Evolutionary conservation across 495 filamentous ascomycete species (phyloP), one percentile per base, ranked within the genome.

Genomic region (Filosporella fistucella): DNA sequence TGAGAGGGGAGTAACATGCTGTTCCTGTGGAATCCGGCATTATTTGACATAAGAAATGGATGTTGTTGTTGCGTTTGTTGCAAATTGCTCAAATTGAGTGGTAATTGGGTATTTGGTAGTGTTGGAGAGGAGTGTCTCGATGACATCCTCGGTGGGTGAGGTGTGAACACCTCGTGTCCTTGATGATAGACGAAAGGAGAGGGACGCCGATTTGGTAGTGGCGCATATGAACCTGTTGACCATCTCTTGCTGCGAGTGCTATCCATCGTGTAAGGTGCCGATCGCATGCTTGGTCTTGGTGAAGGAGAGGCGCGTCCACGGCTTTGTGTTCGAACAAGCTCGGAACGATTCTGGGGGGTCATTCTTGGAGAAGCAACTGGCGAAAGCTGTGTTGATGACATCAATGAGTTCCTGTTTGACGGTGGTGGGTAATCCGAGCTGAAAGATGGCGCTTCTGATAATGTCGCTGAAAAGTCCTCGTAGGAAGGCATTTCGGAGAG

Each of bases 221-320:
- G 64, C 18, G 69, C 74, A 58, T 73, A 83, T 14, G 77, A 84
- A 17, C 80, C 83, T 11, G 82, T 85, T 18, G 82, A 86, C 83
- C 83, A 87, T 49, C 83, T 68, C 67, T 86, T 86, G 58, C 74
- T 81, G 46, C 81, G 70, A 32, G 69, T 69, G 30, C 67, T 65
- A 25, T 82, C 80, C 45, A 82, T 69, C 17, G 64, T 75, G 57
- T 88, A 85, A 16, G 83, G 82, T 21, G 73, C 77, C 25, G 80
- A 70, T 50, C 84, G 76, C 63, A 82, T 70, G 36, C 69, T 76
- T 38, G 76, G 75, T 43, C 82, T 73, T 47, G 83, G 78, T 23
- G 82, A 84, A 37, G 84, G 80, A 34, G 82, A 85, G 1, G 80
- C 77, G 44, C 77, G 64, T 5, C 79, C 80, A 25, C 81, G 61